Base-by-base conservation (phyloP, 345 rosid species). In the Ailanthus altissimus region DNA sequence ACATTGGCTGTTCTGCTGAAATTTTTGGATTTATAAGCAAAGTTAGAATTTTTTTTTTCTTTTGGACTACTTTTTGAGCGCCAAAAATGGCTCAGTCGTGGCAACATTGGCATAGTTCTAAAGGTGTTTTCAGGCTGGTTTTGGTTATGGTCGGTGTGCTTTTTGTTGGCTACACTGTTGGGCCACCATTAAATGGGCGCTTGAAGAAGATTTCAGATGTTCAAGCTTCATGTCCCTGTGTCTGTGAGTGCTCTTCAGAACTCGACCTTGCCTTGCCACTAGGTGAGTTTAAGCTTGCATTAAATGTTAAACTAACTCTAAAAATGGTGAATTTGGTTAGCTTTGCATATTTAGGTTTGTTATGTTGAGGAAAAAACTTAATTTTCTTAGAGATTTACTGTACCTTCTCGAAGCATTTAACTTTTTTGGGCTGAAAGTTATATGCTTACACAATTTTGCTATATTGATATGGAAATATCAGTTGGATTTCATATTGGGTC, bases 211-310 rank as follows among this genome's bases (percentile, higher is more conserved):
- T 42, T 40, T 73, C 85, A 69, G 76, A 45, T 64, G 73, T 42
- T 75, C 68, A 57, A 45, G 60, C 68, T 71, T 70, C 83, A 5
- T 83, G 86, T 64, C 64, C 53, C 42, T 87, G 90, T 80, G 71
- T 43, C 46, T 87, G 90, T 66, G 81, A 80, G 69, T 85, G 88
- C 74, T 66, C 67, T 67, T 76, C 81, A 61, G 82, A 77, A 11
- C 36, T 53, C 51, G 75, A 75, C 47, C 58, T 75, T 23, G 42
- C 60, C 40, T 72, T 71, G 36, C 78, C 86, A 51, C 32, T 66
- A 70, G 85, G 88, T 87, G 51, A 78, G 83, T 61, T 54, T 75
- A 14, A 51, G 61, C 47, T 65, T 75, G n/a, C 63, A 23, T n/a
- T 16, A 43, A 47, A 16, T 60, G 59, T 20, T 28, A 51, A n/a